Evolutionary conservation across 805 yeast genomes (phyloP).

Genomic region (Yamadazyma kitorensis): DNA sequence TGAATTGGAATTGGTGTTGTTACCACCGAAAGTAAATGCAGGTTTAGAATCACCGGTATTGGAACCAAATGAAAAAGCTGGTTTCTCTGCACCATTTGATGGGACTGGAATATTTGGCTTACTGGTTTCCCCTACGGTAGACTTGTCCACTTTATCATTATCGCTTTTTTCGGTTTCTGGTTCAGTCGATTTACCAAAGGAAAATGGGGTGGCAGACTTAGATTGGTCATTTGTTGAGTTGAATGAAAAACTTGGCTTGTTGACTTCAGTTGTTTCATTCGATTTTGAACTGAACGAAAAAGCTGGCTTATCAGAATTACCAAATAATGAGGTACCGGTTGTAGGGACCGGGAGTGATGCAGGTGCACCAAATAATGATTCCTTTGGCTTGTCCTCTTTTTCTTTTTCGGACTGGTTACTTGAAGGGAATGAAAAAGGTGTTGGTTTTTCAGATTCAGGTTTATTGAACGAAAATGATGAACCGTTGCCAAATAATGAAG

Average conservation of each 20-base stretch:
- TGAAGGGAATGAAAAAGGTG: conserved; percentile 8
- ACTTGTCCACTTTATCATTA: conserved; percentile 14
- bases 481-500: conserved; percentile 1
- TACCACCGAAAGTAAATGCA: conserved; percentile 16
- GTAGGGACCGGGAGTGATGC: too few relatives aligned
- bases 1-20: conserved; percentile 3
- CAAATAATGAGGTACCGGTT: background rate
- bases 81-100: conserved; percentile 19
- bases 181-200: conserved; percentile 6
- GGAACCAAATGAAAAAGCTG: conserved; percentile 24
- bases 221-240: conserved; percentile 2
- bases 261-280: conserved; percentile 2
- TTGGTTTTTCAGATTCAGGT: conserved; percentile 10
- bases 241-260: conserved; percentile 7
- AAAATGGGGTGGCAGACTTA: conserved; percentile 14
- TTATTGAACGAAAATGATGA: background rate
- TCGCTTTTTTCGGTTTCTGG: background rate
- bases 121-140: conserved; percentile 10
- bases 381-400: too few relatives aligned
- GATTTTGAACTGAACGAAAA: conserved; percentile 16
- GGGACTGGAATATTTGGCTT: conserved; percentile 6
- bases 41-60: conserved; percentile 3
- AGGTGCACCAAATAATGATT: too few relatives aligned
- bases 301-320: conserved; percentile 6
- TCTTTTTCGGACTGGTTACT: too few relatives aligned